phyloP scores from a whole-genome alignment of 2,329 filamentous ascomycete genomes.

The Dactylellina sp. region DNA sequence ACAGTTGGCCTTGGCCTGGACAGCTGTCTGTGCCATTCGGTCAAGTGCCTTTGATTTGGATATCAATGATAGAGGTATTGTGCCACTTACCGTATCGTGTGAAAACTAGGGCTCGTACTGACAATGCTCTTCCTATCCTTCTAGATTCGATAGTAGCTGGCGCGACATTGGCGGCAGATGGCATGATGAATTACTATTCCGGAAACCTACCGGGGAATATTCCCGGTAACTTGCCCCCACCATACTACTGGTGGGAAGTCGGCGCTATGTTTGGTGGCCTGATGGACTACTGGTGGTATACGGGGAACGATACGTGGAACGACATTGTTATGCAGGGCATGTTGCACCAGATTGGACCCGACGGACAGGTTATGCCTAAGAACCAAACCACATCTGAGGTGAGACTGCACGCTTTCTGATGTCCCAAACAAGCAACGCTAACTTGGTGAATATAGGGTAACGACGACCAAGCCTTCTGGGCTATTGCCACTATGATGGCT shows the following conservation, averaged over 20 bases:
- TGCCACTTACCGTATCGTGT: not conserved
- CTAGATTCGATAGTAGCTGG: constrained; percentile 49
- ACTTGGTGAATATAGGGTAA: constrained; percentile 69
- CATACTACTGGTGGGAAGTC: constrained; percentile 76
- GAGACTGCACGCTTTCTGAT: constrained; percentile 15
- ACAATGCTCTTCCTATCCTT: constrained; percentile 1
- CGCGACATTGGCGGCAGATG: constrained; percentile 42
- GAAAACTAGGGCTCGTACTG: not conserved
- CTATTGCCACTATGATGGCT: constrained; percentile 74
- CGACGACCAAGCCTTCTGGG: constrained; percentile 82
- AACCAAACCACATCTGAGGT: constrained; percentile 70
- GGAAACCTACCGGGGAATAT: constrained; percentile 45
- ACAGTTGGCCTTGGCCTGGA: constrained; percentile 35
- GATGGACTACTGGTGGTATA: constrained; percentile 88
- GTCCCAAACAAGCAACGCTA: constrained; percentile 13
- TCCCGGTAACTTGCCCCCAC: constrained; percentile 59
- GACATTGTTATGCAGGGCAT: constrained; percentile 75
- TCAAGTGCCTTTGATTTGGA: constrained; percentile 44
- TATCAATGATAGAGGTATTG: constrained; percentile 36
- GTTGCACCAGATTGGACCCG: constrained; percentile 78
- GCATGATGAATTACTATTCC: constrained; percentile 54
- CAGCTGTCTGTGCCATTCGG: constrained; percentile 37
- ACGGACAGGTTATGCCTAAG: constrained; percentile 80
- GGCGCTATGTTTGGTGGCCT: constrained; percentile 75
- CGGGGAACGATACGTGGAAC: constrained; percentile 78